Evolutionary conservation across 2,329 filamentous ascomycete species (phyloP).

Genomic region (Talaromyces sp.): DNA sequence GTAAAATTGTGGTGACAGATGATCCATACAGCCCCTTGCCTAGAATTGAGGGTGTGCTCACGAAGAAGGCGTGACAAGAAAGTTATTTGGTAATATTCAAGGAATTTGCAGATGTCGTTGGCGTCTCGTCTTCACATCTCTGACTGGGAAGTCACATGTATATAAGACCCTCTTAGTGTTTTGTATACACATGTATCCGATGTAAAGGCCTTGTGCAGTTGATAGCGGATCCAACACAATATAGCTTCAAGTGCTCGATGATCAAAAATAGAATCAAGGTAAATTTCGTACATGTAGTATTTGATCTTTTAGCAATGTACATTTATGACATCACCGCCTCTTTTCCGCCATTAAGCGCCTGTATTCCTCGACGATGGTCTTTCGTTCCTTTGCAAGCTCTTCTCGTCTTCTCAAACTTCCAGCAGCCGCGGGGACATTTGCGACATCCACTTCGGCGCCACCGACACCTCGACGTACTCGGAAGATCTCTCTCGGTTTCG

Average conservation of each 20-base stretch:
- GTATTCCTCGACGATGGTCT: constrained; percentile 69
- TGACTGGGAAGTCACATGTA: neutral
- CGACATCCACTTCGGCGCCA: constrained; percentile 61
- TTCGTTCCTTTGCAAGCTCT: constrained; percentile 64
- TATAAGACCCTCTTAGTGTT: neutral
- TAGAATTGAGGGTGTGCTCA: neutral
- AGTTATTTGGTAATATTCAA: neutral
- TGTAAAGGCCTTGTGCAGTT: too few relatives aligned
- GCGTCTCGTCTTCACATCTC: too few relatives aligned
- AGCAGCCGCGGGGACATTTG: constrained; percentile 61
- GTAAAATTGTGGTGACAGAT: neutral
- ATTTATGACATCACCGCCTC: constrained; percentile 19
- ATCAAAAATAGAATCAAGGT: too few relatives aligned
- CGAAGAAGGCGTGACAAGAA: neutral
- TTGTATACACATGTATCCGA: too few relatives aligned
- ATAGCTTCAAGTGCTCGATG: too few relatives aligned
- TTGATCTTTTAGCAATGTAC: too few relatives aligned
- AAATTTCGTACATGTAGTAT: too few relatives aligned
- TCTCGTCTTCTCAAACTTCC: constrained; percentile 69
- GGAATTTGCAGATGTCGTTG: neutral
- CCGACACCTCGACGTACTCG: constrained; percentile 60
- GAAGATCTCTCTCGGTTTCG: constrained; percentile 57
- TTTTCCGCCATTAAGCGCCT: constrained; percentile 61
- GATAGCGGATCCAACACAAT: too few relatives aligned
- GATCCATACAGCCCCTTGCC: neutral